Conservation (phyloP, 106 monocot genomes). For the Apostasia shenzhenica region DNA sequence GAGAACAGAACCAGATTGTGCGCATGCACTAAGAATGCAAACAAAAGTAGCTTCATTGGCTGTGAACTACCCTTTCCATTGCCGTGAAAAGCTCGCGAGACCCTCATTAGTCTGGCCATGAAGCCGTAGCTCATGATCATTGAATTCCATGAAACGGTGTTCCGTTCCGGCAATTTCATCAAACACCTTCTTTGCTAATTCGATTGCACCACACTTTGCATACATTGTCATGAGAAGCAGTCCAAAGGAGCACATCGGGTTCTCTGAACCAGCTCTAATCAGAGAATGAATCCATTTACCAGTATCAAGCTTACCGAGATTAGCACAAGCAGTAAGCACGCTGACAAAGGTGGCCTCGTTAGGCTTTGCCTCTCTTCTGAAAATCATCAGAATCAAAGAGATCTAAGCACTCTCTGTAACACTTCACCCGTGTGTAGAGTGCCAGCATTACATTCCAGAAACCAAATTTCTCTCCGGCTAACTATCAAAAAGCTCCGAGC, state of each 20-base stretch:
- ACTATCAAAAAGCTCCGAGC: conserved; percentile 45
- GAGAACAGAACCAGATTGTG: conserved; percentile 39
- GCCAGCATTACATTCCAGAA: conserved; percentile 78
- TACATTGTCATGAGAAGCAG: conserved; percentile 74
- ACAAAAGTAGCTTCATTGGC: conserved; percentile 57
- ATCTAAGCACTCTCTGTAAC: conserved; percentile 42
- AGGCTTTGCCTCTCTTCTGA: conserved; percentile 12
- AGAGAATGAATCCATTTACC: conserved; percentile 62
- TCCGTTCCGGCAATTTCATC: conserved; percentile 44
- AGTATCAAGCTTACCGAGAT: conserved; percentile 41
- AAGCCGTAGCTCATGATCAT: conserved; percentile 65
- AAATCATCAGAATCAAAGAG: conserved; percentile 56
- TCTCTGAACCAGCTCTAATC: conserved; percentile 10
- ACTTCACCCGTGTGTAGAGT: conserved; percentile 36
- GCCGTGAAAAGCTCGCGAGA: conserved; percentile 43
- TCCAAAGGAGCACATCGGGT: conserved; percentile 51
- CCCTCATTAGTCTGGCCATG: conserved; percentile 43
- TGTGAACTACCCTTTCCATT: conserved; percentile 46
- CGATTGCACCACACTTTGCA: conserved; percentile 62
- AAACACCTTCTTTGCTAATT: conserved; percentile 36
- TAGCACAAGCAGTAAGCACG: conserved; percentile 44
- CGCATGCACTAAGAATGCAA: conserved; percentile 56
- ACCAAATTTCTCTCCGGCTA: conserved; percentile 42
- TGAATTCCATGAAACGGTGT: conserved; percentile 53
- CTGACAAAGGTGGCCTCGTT: conserved; percentile 67